Base-by-base conservation (phyloP, 805 yeast species). In the Nakazawaea wyomingensis region DNA sequence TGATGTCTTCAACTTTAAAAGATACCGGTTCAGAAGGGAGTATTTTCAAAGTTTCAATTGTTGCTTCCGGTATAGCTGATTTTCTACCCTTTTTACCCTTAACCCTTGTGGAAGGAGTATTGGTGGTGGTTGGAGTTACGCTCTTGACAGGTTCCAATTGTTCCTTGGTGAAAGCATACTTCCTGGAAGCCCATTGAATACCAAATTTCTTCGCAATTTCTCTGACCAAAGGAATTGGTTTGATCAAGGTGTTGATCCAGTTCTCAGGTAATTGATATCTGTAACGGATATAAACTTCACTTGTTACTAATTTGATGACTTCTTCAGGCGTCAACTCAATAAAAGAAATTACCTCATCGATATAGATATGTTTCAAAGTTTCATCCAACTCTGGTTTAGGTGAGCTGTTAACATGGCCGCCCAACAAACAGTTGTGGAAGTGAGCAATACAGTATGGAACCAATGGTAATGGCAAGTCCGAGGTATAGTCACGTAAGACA, bases 191-290 rank as follows among this genome's bases (percentile, higher is more conserved):
- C 85, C 96, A 82, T 68, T 93, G 99, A 41, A 91, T 77, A 64
- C 98, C 98, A 52, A 81, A 77, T 62, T 85, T 84, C 42, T 68
- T 54, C 9, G 96, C 80, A 49, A 89, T 70, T 51, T 82, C 85
- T 64, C 90, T 80, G 54, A 87, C 68, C 28, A 61, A 50, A 40
- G 74, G 78, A 17, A 67, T 48, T 3, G 68, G 61, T 22, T 57
- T 59, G 29, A 74, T 47, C 14, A 57, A 50, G 1, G 61, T 53
- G 10, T 50, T 46, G 26, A 61, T 39, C 84, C 87, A 82, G 39
- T 68, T 61, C 0, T 54, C 59, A 1, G 80, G 68, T 34, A 88
- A 66, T 0, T 59, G 52, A 56, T 69, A 76, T 65, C 95, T 78
- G 71, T 76, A 89, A 55, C 95, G 81, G 31, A 60, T 50, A 29